Conservation (phyloP, 2,329 filamentous ascomycete genomes). For the Bisporella sp. region DNA sequence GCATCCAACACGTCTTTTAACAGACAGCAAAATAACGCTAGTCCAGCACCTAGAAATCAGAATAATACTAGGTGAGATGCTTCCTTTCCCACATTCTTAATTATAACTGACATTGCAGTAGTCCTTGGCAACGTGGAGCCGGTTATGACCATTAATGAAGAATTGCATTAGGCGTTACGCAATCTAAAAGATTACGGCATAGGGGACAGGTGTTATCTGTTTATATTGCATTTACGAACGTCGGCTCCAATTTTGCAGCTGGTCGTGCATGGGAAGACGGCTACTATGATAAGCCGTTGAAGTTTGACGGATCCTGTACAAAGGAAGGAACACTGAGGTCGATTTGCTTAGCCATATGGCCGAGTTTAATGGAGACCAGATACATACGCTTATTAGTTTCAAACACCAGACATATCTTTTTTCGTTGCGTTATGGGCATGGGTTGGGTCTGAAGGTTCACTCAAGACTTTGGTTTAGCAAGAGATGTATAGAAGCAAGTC, state of each 20-base stretch:
- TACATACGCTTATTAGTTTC: too few species aligned
- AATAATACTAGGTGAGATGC: constrained; percentile 39
- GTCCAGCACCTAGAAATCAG: constrained; percentile 33
- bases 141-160: constrained; percentile 43
- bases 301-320: constrained; percentile 12
- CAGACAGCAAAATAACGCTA: constrained; percentile 34
- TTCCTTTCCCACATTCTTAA: neutral
- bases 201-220: constrained; percentile 25
- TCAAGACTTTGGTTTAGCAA: neutral
- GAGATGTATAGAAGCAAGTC: neutral
- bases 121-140: constrained; percentile 50
- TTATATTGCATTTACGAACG: constrained; percentile 17
- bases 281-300: constrained; percentile 6
- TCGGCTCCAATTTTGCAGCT: constrained; percentile 13
- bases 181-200: constrained; percentile 14
- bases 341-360: neutral
- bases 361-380: neutral
- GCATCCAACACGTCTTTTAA: constrained; percentile 29
- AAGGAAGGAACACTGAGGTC: constrained; percentile 1
- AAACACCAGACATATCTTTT: neutral
- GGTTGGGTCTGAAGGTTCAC: neutral
- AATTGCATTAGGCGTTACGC: constrained; percentile 22
- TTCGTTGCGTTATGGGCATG: neutral
- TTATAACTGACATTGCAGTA: constrained; percentile 25
- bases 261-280: constrained; percentile 17